phyloP scores from a whole-genome alignment of 768 basidiomycete genomes.

The Obba rivulosa region DNA sequence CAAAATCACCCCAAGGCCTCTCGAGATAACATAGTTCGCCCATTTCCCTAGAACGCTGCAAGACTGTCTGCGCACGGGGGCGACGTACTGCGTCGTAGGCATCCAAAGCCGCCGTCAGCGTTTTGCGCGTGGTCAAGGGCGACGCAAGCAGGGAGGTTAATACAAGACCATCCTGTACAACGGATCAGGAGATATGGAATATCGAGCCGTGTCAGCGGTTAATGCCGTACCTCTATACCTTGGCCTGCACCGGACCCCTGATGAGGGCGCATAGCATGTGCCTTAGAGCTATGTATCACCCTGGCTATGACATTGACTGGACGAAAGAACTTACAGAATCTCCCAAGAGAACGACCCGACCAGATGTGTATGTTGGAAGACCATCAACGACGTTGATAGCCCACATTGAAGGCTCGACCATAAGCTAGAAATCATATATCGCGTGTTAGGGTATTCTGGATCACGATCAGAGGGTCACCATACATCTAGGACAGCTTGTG shows the following conservation, averaged over 20 bases:
- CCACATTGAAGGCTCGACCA: constrained; percentile 35
- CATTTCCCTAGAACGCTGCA: constrained; percentile 8
- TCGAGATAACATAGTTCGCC: constrained; percentile 6
- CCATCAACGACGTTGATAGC: constrained; percentile 36
- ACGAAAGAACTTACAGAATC: constrained; percentile 35
- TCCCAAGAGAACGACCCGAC: constrained; percentile 40
- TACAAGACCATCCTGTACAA: constrained; percentile 22
- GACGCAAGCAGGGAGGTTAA: constrained; percentile 25
- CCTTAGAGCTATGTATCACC: neutral
- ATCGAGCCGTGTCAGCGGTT: neutral
- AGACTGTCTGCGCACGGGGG: constrained; percentile 23
- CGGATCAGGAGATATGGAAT: no score
- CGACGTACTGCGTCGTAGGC: constrained; percentile 27
- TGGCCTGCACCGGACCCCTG: constrained; percentile 14
- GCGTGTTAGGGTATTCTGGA: no score
- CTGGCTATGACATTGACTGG: neutral
- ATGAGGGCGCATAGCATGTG: constrained; percentile 10
- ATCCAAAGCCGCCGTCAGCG: constrained; percentile 21
- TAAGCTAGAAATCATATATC: no score
- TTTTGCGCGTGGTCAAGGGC: constrained; percentile 13
- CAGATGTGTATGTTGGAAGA: constrained; percentile 33
- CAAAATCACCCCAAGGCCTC: no score
- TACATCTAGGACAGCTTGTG: no score
- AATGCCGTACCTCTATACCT: constrained; percentile 9
- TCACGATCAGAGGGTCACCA: no score